phyloP scores from a whole-genome alignment of 139 green algal genomes.

The Ettlia oleoabundans region DNA sequence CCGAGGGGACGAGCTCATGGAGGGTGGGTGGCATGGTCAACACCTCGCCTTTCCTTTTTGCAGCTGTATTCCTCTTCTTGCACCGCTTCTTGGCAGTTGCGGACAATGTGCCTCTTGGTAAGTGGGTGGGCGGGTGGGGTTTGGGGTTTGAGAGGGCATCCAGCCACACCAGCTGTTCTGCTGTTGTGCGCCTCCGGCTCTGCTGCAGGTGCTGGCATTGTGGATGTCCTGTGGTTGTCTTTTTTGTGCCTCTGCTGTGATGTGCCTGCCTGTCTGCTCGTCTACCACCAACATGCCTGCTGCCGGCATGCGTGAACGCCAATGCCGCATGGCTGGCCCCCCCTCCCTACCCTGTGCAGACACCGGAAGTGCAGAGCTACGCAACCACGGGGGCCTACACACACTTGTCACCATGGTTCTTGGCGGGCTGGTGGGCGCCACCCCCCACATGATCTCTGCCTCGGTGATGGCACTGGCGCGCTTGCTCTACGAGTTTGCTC shows the following conservation, averaged over 20 bases:
- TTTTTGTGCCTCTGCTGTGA: not conserved
- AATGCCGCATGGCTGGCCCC: too few relatives aligned
- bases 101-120: too few relatives aligned
- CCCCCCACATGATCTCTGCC: conserved; percentile 85
- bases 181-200: too few relatives aligned
- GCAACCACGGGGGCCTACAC: conserved; percentile 65
- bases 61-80: too few relatives aligned
- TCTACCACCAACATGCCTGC: not conserved
- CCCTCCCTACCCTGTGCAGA: not conserved
- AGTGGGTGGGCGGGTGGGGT: too few relatives aligned
- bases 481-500: conserved; percentile 92
- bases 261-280: conserved; percentile 15
- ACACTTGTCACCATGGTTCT: conserved; percentile 84
- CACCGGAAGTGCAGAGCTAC: not conserved
- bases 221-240: too few relatives aligned
- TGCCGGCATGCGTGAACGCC: not conserved
- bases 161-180: too few relatives aligned
- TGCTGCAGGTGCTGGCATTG: too few relatives aligned
- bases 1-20: not conserved
- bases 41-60: not conserved
- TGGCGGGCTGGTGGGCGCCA: conserved; percentile 76
- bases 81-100: too few relatives aligned
- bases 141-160: too few relatives aligned
- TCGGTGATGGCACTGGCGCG: conserved; percentile 40
- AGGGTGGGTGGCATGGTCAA: not conserved